Evolutionary conservation across 2,329 filamentous ascomycete genomes (phyloP), one percentile per base, ranked within the genome.

Genomic region (Ophiosphaerella korrae): DNA sequence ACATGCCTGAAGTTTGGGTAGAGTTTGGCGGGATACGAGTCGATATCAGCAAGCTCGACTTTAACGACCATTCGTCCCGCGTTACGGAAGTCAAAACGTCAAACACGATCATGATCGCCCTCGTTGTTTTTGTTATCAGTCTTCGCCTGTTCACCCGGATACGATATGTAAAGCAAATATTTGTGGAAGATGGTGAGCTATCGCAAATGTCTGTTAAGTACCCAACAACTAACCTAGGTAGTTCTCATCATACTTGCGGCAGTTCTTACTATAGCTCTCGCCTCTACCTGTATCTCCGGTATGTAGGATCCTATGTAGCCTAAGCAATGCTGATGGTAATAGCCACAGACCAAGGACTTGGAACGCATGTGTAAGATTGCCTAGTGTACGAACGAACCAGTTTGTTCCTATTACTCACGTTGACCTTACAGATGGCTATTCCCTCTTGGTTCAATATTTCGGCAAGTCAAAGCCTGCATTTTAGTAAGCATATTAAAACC

Each of bases 201-300:
- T 21, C 18, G 18, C 18, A 4, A 21, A 21, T 33, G 16, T 40
- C 23, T 11, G 13, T 8, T 14, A 29, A 29, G 13, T n/a, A 7
- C 36, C 3, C 16, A 34, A 5, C 3, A 5, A 8, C 33, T 56
- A 13, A 52, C 43, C 24, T 0, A 7, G 4, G 3, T 42, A 69
- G 66, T 66, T 9, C 52, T 68, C 8, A 66, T 69, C 34, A 18
- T 63, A 3, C 36, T 64, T 42, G 66, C 62, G 2, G 44, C 64
- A 5, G 40, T 45, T 3, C 65, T 68, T 34, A 69, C 66, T 1
- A 45, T 69, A 4, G 55, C 55, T 23, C 58, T 69, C 6, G 58
- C 59, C n/a, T 34, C 52, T 9, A 58, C 58, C 9, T 61, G 63
- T 24, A 56, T 70, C 26, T 57, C 46, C n/a, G 64, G 66, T 66